These are phyloP conservation scores for Cystofilobasidium capitatum DNA, from an alignment of 768 basidiomycete genomes.

Conservation along the genomic window DNA sequence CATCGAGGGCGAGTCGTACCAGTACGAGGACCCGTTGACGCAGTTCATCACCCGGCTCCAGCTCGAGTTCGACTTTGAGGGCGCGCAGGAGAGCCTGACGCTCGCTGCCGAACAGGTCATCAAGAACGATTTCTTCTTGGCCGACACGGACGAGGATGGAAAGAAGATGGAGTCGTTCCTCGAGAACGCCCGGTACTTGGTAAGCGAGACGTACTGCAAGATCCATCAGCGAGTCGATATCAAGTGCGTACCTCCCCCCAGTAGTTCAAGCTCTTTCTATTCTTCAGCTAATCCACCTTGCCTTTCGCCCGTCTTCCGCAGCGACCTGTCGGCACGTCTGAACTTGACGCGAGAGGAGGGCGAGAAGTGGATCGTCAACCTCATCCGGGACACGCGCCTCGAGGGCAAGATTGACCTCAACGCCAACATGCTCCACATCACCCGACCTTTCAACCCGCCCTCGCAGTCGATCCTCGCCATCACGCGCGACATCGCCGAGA, in stretches of 20 bases:
- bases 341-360: constrained; percentile 92
- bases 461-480: constrained; percentile 25
- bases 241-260: constrained; percentile 19
- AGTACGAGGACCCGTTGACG: constrained; percentile 88
- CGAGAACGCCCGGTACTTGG: constrained; percentile 90
- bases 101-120: constrained; percentile 65
- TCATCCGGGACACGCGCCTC: constrained; percentile 88
- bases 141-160: constrained; percentile 69
- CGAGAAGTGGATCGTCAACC: constrained; percentile 99
- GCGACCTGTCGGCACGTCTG: constrained; percentile 83
- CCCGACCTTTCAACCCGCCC: constrained; percentile 49
- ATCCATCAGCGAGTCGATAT: constrained; percentile 58
- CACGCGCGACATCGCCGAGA: constrained; percentile 27
- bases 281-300: not conserved
- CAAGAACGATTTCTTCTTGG: constrained; percentile 85
- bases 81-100: constrained; percentile 71
- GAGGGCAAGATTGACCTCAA: constrained; percentile 97
- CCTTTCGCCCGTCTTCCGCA: constrained; percentile 35
- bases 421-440: constrained; percentile 94
- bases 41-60: constrained; percentile 88
- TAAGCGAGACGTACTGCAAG: constrained; percentile 94
- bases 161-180: constrained; percentile 48
- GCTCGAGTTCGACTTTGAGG: constrained; percentile 91
- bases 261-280: not conserved
- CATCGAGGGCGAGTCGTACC: constrained; percentile 89